Evolutionary conservation across 768 basidiomycete genomes (phyloP), one percentile per base, ranked within the genome.

Genomic region (Boletus rufocinnamomeus): DNA sequence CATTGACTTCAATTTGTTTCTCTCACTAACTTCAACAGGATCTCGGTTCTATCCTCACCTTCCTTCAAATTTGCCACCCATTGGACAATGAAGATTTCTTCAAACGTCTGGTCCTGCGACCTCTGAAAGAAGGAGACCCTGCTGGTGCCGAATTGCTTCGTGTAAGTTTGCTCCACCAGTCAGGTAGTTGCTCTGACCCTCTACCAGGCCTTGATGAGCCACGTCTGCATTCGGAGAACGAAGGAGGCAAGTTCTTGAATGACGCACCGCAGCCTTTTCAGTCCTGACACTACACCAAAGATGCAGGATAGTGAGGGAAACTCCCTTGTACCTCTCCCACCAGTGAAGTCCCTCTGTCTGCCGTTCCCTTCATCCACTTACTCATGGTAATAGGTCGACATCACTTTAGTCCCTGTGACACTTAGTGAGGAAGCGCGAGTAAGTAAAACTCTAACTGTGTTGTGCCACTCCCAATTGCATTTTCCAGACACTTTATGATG

Each of bases 281-380:
- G 30, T 27, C 23, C 57, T 77, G 7, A 77, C 63, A 0, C 64
- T 45, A 28, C 30, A 38, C 40, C 19, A 1, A 64, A 94, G 85
- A 95, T 96, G 89, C 88, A 91, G 80, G 91, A 95, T 68, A 79
- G 76, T 8, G 72, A 83, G 19, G 95, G 95, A 21, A 85, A 87
- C 19, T 74, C 80, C 17, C 77, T 97, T 9, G 82, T 97, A 3
- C 79, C 85, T 16, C 79, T 97, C 14, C 94, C 95, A 38, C 83
- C 88, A 6, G 86, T 84, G 66, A 67, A 73, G 61, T 48, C 34
- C 11, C 41, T 49, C 45, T 5, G 38, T 28, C 5, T 38, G 2
- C 19, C 6, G 3, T 25, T 50, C n/a, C 17, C 6, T 44, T 30
- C 17, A 23, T 25, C 4, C 13, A 28, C 63, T 63, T 25, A 72